Percentiles rank a stretch among this genome's conserved stretches.
Conservation (phyloP, 2,329 filamentous ascomycete species). For the Ophiostoma montium region DNA sequence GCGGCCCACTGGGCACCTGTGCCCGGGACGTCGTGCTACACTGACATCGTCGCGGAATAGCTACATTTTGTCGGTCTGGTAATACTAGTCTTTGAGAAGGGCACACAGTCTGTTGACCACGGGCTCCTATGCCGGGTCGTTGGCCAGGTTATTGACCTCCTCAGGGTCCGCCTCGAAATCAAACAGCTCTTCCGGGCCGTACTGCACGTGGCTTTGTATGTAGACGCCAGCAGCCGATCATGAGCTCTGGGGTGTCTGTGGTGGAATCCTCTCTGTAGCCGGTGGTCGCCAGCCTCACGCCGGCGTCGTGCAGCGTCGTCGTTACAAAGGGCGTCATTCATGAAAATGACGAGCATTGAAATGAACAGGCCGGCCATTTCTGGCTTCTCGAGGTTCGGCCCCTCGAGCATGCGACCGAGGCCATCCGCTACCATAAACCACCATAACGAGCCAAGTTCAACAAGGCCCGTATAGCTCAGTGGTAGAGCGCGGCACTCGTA, state of each 20-base stretch:
- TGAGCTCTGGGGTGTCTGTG: conserved; percentile 11
- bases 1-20: neutral
- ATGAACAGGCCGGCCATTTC: too few species aligned
- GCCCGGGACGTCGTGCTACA: conserved; percentile 8
- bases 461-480: too few species aligned
- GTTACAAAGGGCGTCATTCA: conserved; percentile 35
- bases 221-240: conserved; percentile 26
- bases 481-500: too few species aligned
- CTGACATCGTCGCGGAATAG: conserved; percentile 16
- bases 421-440: conserved; percentile 11
- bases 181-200: conserved; percentile 31
- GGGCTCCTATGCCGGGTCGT: conserved; percentile 19
- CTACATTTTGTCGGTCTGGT: conserved; percentile 17
- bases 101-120: conserved; percentile 20
- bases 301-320: conserved; percentile 34
- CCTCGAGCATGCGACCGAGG: conserved; percentile 10
- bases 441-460: too few species aligned
- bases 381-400: too few species aligned
- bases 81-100: conserved; percentile 19
- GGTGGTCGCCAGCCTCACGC: conserved; percentile 28
- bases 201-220: conserved; percentile 29
- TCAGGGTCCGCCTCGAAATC: conserved; percentile 30
- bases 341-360: conserved; percentile 30
- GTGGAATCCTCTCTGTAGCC: conserved; percentile 19
- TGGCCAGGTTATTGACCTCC: conserved; percentile 8